phyloP scores from a whole-genome alignment of 164 flowering plant species.

The Liquidambar formosana region DNA sequence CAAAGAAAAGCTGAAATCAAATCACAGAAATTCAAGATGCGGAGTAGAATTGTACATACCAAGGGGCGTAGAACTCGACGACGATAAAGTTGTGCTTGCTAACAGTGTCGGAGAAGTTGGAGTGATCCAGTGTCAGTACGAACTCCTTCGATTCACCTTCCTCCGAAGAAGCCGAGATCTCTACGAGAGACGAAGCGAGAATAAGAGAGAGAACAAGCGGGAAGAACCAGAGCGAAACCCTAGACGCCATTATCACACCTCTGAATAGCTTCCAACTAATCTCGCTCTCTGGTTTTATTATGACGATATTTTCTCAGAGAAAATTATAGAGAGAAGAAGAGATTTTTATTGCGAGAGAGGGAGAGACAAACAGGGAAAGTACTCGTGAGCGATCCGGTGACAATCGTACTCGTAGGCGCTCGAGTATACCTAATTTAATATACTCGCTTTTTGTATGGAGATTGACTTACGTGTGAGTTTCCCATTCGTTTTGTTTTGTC shows the following conservation, averaged over 20 bases:
- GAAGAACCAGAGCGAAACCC: slow-evolving; percentile 29
- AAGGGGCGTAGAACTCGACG: slow-evolving; percentile 96
- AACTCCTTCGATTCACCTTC: slow-evolving; percentile 40
- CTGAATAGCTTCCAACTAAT: too few relatives aligned
- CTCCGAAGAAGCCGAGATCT: slow-evolving; percentile 15
- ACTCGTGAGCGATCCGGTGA: too few relatives aligned
- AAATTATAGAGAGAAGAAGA: too few relatives aligned
- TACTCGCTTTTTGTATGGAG: too few relatives aligned
- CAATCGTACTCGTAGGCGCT: too few relatives aligned
- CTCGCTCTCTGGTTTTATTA: too few relatives aligned
- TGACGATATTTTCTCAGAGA: too few relatives aligned
- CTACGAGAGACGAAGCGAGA: slow-evolving; percentile 13
- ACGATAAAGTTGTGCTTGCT: slow-evolving; percentile 71
- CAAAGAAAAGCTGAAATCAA: background rate
- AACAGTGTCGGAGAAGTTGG: slow-evolving; percentile 78
- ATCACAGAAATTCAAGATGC: background rate
- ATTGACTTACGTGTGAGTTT: too few relatives aligned
- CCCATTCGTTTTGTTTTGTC: too few relatives aligned
- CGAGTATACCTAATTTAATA: too few relatives aligned
- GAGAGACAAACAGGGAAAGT: too few relatives aligned
- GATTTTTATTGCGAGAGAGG: too few relatives aligned
- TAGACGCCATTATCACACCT: slow-evolving; percentile 33
- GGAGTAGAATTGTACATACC: slow-evolving; percentile 37
- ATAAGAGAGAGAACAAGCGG: slow-evolving; percentile 13
- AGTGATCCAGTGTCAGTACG: slow-evolving; percentile 70